A percentile compares a stretch with the other conserved stretches of the same genome.
Evolutionary conservation across 768 basidiomycete species (phyloP).

Genomic region (Neoboletus magnificus): DNA sequence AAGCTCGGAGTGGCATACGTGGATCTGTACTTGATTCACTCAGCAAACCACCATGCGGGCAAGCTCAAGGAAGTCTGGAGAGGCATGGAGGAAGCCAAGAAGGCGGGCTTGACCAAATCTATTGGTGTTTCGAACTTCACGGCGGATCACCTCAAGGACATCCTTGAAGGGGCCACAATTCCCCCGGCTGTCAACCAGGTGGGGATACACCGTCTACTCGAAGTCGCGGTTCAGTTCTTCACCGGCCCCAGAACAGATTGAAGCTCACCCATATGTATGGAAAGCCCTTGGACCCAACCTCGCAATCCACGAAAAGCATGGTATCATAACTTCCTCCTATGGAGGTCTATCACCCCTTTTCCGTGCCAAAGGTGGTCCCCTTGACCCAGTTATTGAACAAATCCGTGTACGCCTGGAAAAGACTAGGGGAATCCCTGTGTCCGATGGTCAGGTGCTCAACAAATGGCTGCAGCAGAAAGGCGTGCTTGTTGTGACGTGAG

Average conservation of each 20-base stretch:
- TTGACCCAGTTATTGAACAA: conserved; percentile 36
- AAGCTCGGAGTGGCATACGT: conserved; percentile 54
- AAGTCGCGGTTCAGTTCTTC: not conserved
- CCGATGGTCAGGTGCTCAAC: conserved; percentile 27
- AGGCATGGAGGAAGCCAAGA: conserved; percentile 55
- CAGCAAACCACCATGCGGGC: conserved; percentile 36
- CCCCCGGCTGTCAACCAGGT: conserved; percentile 56
- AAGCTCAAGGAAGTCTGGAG: conserved; percentile 54
- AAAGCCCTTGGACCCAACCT: conserved; percentile 38
- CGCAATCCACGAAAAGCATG: conserved; percentile 33
- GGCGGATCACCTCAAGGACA: conserved; percentile 39
- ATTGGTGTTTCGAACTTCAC: conserved; percentile 60
- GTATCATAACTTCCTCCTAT: conserved; percentile 40
- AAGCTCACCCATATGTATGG: conserved; percentile 53
- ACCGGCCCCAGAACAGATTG: conserved; percentile 35
- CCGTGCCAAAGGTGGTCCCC: conserved; percentile 35
- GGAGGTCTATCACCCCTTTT: conserved; percentile 39
- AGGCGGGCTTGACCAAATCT: conserved; percentile 37
- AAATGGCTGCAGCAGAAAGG: conserved; percentile 28
- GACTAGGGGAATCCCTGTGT: conserved; percentile 25
- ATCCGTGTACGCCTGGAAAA: conserved; percentile 31
- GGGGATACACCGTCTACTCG: not conserved
- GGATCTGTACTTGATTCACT: conserved; percentile 65
- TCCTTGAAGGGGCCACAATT: conserved; percentile 43
- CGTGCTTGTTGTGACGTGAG: not conserved